A percentile compares a stretch with the other conserved stretches of the same genome.
Evolutionary conservation across 164 flowering plant genomes (phyloP).

Genomic region (Annona squamosa): DNA sequence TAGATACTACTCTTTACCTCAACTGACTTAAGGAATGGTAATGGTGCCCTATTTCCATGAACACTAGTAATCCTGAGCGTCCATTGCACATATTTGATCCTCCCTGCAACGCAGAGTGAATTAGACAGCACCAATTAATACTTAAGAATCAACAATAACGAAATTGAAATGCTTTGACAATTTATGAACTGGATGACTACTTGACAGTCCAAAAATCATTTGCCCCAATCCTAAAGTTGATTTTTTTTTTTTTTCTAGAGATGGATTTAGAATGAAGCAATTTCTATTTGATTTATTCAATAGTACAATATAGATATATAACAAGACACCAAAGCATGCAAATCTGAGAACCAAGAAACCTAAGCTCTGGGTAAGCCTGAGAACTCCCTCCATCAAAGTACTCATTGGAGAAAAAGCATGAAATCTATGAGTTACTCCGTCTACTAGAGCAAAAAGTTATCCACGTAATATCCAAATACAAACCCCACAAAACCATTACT

Average conservation of each 20-base stretch:
- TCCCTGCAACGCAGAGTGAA: conserved; percentile 34
- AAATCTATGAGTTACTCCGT: background rate
- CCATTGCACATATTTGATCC: conserved; percentile 62
- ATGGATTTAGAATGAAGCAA: background rate
- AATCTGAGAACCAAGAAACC: background rate
- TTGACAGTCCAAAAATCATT: no score
- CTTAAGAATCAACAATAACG: background rate
- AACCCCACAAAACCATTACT: background rate
- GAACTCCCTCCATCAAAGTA: background rate
- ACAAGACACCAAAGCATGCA: background rate
- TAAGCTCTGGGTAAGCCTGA: background rate
- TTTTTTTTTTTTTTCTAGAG: no score
- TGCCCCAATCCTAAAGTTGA: no score
- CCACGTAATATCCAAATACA: background rate
- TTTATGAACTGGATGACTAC: no score
- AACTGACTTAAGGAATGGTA: conserved; percentile 75
- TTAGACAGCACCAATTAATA: background rate
- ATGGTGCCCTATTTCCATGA: conserved; percentile 68
- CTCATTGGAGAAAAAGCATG: no score
- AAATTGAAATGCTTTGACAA: background rate
- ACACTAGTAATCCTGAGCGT: conserved; percentile 59
- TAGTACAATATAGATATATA: background rate
- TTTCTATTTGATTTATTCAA: background rate
- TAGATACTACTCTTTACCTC: conserved; percentile 40
- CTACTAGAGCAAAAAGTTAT: background rate